Evolutionary conservation across 2,329 filamentous ascomycete genomes (phyloP).

Genomic region (Nothophaeocryptopus gaeumannii): DNA sequence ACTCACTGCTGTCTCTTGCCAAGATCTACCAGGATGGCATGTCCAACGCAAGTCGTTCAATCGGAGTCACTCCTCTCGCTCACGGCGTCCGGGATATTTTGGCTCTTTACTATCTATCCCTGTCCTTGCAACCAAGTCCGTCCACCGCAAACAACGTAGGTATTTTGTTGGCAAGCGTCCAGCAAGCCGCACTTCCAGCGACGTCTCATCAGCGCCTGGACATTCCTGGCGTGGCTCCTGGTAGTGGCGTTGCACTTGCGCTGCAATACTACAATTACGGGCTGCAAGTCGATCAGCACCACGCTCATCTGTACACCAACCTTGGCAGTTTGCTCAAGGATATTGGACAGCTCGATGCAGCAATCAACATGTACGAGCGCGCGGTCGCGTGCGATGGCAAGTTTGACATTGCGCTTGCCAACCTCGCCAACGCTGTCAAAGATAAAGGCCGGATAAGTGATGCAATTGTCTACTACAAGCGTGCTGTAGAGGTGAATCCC

Average conservation of each 20-base stretch:
- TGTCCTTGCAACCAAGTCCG: constrained; percentile 91
- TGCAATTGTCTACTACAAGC: constrained; percentile 86
- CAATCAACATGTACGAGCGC: constrained; percentile 95
- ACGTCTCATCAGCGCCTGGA: constrained; percentile 35
- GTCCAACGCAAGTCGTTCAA: constrained; percentile 62
- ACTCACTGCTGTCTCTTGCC: constrained; percentile 86
- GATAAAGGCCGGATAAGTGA: constrained; percentile 90
- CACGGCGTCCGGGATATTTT: constrained; percentile 88
- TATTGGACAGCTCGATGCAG: constrained; percentile 84
- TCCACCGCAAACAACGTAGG: constrained; percentile 98
- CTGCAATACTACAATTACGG: constrained; percentile 96
- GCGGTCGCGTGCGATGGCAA: constrained; percentile 88
- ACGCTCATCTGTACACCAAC: constrained; percentile 96
- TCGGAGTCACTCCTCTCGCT: constrained; percentile 41
- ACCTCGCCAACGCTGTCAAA: constrained; percentile 95
- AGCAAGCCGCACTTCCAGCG: constrained; percentile 57
- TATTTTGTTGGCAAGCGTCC: constrained; percentile 91
- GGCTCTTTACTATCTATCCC: constrained; percentile 88
- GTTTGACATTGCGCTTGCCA: constrained; percentile 95
- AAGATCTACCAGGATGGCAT: constrained; percentile 98
- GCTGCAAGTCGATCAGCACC: constrained; percentile 76
- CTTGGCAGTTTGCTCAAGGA: constrained; percentile 93
- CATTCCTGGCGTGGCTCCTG: constrained; percentile 77
- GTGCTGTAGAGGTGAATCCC: constrained; percentile 86
- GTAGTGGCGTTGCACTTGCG: constrained; percentile 83